A percentile compares a stretch with the other conserved stretches of the same genome.
Evolutionary conservation across 2,329 filamentous ascomycete species (phyloP).

Genomic region (Nemania bipapillata): DNA sequence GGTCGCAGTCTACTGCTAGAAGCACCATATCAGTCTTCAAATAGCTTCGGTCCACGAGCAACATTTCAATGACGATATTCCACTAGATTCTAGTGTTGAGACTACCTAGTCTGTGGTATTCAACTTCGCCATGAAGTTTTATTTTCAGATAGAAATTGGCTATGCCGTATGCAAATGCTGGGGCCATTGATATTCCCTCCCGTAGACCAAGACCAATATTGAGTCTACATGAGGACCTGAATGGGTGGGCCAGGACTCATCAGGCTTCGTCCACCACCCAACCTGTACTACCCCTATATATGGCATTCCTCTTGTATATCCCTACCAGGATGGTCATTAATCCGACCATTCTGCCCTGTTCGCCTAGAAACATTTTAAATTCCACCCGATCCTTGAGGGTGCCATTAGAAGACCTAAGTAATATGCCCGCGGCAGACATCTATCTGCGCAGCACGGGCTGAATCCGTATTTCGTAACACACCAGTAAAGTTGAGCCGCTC

Average conservation of each 20-base stretch:
- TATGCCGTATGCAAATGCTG: constrained; percentile 6
- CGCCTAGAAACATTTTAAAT: background rate
- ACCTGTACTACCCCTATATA: background rate
- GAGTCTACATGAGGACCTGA: background rate
- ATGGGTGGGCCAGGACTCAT: background rate
- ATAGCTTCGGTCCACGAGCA: background rate
- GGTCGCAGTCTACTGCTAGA: background rate
- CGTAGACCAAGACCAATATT: background rate
- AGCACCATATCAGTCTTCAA: too few relatives aligned
- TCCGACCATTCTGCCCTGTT: background rate
- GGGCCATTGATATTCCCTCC: background rate
- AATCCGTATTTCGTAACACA: background rate
- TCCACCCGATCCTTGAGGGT: background rate
- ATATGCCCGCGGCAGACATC: background rate
- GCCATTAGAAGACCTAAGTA: background rate
- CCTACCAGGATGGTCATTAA: background rate
- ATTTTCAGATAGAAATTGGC: constrained; percentile 3
- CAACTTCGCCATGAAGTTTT: too few relatives aligned
- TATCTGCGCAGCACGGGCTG: background rate
- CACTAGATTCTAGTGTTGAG: too few relatives aligned
- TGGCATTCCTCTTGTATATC: background rate
- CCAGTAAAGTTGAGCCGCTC: constrained; percentile 35
- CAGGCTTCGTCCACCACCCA: background rate
- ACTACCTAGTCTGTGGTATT: too few relatives aligned
- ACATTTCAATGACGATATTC: background rate